Base-by-base conservation (phyloP, 768 basidiomycete genomes). In the Termitomyces sp. region DNA sequence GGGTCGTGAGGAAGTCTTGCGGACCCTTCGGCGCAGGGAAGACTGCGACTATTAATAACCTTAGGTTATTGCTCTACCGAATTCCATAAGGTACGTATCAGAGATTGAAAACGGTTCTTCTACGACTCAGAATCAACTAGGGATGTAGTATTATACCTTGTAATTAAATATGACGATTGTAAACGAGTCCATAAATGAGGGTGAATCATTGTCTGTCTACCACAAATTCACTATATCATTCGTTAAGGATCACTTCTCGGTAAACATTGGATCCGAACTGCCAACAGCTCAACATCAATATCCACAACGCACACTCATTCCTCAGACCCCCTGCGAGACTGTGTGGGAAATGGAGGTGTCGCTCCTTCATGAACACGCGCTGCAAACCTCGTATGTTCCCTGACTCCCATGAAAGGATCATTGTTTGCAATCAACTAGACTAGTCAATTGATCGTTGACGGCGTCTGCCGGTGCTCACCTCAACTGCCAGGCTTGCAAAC, bases 1-100 rank as follows among this genome's bases (percentile, higher is more conserved):
- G 56, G 73, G 68, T 21, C 76, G 82, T 65, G 82, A 83, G 41
- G 86, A 91, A 61, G 84, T 85, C 10, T 72, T 73, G 40, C 73
- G 75, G 45, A 74, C 88, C 35, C 70, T 90, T 49, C 78, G 79
- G 52, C 71, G 75, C 54, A 70, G 79, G 39, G 67, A 72, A 42
- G 65, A 66, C 50, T 66, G 61, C 61, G 45, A 58, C 3, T n/a
- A 49, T 25, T 47, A 19, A 49, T 35, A 19, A 14, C 10, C 45
- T 16, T 5, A n/a, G n/a, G n/a, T n/a, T n/a, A n/a, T 23, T 27
- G 25, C 17, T 51, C 23, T 27, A 34, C 37, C 14, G n/a, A n/a
- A n/a, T n/a, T 10, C 41, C 6, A 1, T 17, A 25, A 28, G 9
- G 3, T 21, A 23, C 6, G 9, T 35, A 19, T 35, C 19, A 34